These are phyloP conservation scores for Heracleum sosnowskyi DNA, from an alignment of 129 eudicot species.

Conservation along the genomic window DNA sequence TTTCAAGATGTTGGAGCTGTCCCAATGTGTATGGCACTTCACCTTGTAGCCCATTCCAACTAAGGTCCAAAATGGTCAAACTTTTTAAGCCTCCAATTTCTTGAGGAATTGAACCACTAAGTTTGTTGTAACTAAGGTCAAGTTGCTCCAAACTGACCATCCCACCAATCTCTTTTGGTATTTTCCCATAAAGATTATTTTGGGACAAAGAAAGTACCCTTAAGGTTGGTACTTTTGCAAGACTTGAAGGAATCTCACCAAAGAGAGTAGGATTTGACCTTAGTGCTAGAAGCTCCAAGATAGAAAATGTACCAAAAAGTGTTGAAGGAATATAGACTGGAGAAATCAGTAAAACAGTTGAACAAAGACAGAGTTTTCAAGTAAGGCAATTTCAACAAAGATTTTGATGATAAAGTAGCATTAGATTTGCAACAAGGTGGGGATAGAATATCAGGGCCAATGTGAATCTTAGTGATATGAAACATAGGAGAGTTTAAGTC, in stretches of 20 bases:
- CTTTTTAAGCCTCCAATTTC: slow-evolving; percentile 37
- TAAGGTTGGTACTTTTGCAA: slow-evolving; percentile 28
- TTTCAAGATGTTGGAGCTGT: slow-evolving; percentile 42
- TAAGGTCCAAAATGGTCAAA: slow-evolving; percentile 54
- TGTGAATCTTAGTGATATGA: slow-evolving; percentile 69
- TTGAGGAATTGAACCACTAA: slow-evolving; percentile 47
- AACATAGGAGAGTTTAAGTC: slow-evolving; percentile 38
- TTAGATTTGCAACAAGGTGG: slow-evolving; percentile 46
- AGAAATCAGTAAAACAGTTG: slow-evolving; percentile 44
- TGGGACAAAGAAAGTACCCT: slow-evolving; percentile 42
- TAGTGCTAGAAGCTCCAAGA: slow-evolving; percentile 46
- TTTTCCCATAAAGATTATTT: slow-evolving; percentile 43
- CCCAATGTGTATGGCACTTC: slow-evolving; percentile 37
- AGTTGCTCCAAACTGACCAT: slow-evolving; percentile 47
- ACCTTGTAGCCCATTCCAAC: slow-evolving; percentile 41
- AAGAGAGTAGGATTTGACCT: slow-evolving; percentile 47
- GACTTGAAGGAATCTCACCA: slow-evolving; percentile 45
- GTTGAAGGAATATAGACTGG: slow-evolving; percentile 28
- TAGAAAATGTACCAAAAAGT: slow-evolving; percentile 34
- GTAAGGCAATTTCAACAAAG: slow-evolving; percentile 45
- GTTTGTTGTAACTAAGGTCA: slow-evolving; percentile 48
- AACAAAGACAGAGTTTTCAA: slow-evolving; percentile 50
- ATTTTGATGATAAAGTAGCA: slow-evolving; percentile 34
- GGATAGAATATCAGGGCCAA: slow-evolving; percentile 40
- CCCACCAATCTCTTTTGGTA: slow-evolving; percentile 37